Evolutionary conservation across 2,329 filamentous ascomycete species (phyloP), one percentile per base, ranked within the genome.

Genomic region (Lomentospora prolificans): DNA sequence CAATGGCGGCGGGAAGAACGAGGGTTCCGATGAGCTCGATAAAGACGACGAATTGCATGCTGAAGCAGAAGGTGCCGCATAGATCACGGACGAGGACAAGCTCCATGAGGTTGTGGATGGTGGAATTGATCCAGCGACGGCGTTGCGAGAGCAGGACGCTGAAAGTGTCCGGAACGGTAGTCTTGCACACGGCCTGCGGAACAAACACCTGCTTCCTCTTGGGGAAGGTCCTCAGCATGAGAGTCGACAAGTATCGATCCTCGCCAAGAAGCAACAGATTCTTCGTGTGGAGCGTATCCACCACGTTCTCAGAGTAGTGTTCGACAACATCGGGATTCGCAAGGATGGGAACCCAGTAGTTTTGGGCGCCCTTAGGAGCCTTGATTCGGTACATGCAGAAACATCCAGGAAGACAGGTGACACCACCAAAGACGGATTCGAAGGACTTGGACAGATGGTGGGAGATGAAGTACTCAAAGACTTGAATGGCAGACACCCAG

Each of bases 311-410:
- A 0, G 94, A 97, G 72, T 99, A 99, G 72, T 99, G 94, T 73
- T 99, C 94, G 50, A 99, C 95, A 46, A 99, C 89, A 66, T 99
- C 95, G 2, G 95, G 95, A 69, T 99, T 99, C 63, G 94, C 94
- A 61, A 99, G 81, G 65, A 99, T 97, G 6, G 94, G 94, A 24
- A 99, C 94, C 94, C 94, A 99, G 75, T 97, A 99, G 76, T 99
- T 97, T 69, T 97, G 90, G 25, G 88, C 92, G 61, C 94, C 94
- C 75, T 99, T 99, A 58, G 94, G 95, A 28, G 94, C 89, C 74
- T 99, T 99, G 81, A 99, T 97, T 66, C 94, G 89, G 76, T 99
- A 99, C 95, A 99, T 99, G 79, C 90, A 96, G 84, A 99, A 99
- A 78, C 94, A 99, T 61, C 94, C 94, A 14, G 94, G 94, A 63